These are phyloP conservation scores for Pleurotus citrinopileatus DNA, from an alignment of 768 basidiomycete species.

Conservation along the genomic window DNA sequence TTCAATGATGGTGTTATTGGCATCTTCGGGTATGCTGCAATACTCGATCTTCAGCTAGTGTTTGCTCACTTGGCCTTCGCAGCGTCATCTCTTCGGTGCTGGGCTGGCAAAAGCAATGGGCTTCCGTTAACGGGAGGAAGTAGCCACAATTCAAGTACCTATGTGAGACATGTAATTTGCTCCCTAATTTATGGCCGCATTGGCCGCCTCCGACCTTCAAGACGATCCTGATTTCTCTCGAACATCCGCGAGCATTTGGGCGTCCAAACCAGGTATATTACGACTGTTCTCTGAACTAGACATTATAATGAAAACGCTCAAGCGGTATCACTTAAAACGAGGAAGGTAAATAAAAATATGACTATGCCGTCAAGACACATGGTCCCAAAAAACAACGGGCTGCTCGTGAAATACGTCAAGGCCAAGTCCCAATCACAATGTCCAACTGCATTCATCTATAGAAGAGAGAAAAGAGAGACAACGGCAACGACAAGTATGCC, in stretches of 20 bases:
- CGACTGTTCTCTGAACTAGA: constrained; percentile 4
- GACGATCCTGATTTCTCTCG: no score
- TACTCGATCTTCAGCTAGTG: background rate
- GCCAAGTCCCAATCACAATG: background rate
- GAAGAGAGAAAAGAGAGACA: constrained; percentile 2
- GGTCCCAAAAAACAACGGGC: background rate
- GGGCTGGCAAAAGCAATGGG: constrained; percentile 68
- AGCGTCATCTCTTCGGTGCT: constrained; percentile 68
- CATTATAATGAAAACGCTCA: background rate
- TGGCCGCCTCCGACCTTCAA: no score
- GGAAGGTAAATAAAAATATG: background rate
- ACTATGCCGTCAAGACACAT: constrained; percentile 10
- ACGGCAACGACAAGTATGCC: constrained; percentile 15
- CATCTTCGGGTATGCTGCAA: constrained; percentile 64
- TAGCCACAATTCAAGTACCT: constrained; percentile 8
- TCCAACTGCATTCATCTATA: background rate
- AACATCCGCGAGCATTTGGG: background rate
- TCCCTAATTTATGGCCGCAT: no score
- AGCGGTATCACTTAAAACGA: background rate
- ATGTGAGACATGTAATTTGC: no score
- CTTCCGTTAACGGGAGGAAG: constrained; percentile 44
- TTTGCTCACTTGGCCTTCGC: constrained; percentile 1
- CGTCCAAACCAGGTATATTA: constrained; percentile 8
- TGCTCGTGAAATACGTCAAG: constrained; percentile 1
- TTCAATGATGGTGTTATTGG: constrained; percentile 87